Base-by-base conservation (phyloP, 345 rosid species). In the Mangifera indica region DNA sequence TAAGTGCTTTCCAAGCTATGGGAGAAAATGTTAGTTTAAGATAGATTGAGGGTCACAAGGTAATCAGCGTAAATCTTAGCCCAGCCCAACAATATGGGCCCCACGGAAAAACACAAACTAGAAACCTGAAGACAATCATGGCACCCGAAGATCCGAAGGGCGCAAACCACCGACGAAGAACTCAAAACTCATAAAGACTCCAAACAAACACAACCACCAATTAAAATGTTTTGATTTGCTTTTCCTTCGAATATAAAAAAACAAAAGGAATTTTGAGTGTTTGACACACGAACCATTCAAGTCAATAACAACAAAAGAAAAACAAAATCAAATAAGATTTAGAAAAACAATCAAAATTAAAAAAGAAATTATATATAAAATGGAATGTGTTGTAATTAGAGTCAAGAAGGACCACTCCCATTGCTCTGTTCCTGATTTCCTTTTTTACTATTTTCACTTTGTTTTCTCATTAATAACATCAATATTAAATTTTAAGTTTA, bases 341-440 rank as follows among this genome's bases (percentile, higher is more conserved):
- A 59, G 37, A 42, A 67, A 32, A 65, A 37, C 9, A 37, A 37
- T 29, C 32, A 37, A 37, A 5, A 34, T 32, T 29, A 29, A 29
- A 42, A 72, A 49, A 11, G 32, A 66, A 71, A 21, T 29, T 29
- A 1, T 29, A 29, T 29, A 60, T 45, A 55, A 61, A 57, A 82
- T 77, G 83, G 80, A 64, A 68, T 25, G 21, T n/a, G 70, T 60
- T 44, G 75, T 63, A 80, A 72, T 75, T 78, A 63, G 73, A 77
- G 75, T 74, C 65, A 66, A 72, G 80, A 22, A 71, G 46, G 55
- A 60, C 62, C 22, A 53, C 63, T 63, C 48, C 32, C 3, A 29
- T 29, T 29, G 37, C 74, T 76, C 70, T 60, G 76, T 62, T 81
- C 58, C 51, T 75, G 82, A 81, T 73, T 83, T 72, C 65, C 34